Evolutionary conservation across 768 basidiomycete genomes (phyloP).

Genomic region (Boletus vinaceobasis): DNA sequence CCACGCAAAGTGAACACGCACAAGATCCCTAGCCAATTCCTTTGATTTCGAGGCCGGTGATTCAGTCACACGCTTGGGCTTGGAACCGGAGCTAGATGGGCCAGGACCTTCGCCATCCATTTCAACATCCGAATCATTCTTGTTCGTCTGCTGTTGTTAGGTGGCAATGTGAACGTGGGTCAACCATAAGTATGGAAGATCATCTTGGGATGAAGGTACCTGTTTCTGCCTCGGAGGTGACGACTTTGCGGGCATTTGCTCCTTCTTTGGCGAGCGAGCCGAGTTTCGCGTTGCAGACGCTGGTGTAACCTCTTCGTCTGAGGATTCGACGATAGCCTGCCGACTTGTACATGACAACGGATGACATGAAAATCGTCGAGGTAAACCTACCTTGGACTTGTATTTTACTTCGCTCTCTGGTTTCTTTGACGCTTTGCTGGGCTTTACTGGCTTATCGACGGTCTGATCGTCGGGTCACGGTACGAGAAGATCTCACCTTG

Average conservation of each 20-base stretch:
- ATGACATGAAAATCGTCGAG: not conserved
- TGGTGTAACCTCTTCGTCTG: conserved; percentile 23
- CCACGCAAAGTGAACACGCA: conserved; percentile 8
- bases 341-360: not conserved
- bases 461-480: not conserved
- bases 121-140: conserved; percentile 8
- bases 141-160: not conserved
- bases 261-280: conserved; percentile 10
- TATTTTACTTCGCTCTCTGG: conserved; percentile 18
- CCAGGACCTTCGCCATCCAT: conserved; percentile 9
- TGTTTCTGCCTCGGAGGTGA: conserved; percentile 13
- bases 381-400: conserved; percentile 26
- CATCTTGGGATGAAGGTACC: not conserved
- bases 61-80: not conserved
- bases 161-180: not conserved
- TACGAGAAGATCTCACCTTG: conserved; percentile 4
- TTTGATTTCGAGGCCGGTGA: conserved; percentile 6
- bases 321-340: conserved; percentile 29
- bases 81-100: conserved; percentile 11
- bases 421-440: conserved; percentile 11
- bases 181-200: not conserved
- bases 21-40: conserved; percentile 13
- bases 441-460: conserved; percentile 9
- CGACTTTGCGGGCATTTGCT: not conserved
- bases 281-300: conserved; percentile 1